These are phyloP conservation scores for Penicillium concentricum DNA, from an alignment of 2,329 filamentous ascomycete species.

Conservation along the genomic window DNA sequence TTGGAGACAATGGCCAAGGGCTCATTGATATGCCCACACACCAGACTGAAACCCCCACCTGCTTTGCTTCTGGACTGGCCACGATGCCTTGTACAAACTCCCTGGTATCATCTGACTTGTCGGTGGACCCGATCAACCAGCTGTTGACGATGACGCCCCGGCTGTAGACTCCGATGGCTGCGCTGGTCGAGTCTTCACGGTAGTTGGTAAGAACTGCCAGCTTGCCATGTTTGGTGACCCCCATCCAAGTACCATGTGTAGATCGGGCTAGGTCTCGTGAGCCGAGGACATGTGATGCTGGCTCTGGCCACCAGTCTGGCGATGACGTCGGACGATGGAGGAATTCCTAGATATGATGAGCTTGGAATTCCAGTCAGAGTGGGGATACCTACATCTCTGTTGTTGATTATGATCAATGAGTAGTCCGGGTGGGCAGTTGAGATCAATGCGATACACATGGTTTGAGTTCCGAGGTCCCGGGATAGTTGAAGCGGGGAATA, in stretches of 20 bases:
- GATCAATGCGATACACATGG: conserved; percentile 75
- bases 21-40: conserved; percentile 57
- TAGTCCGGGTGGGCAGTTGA: conserved; percentile 75
- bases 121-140: conserved; percentile 52
- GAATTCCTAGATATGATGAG: conserved; percentile 54
- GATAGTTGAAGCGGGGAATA: neutral
- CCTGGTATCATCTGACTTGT: conserved; percentile 43
- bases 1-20: conserved; percentile 62
- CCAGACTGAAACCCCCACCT: conserved; percentile 62
- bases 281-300: conserved; percentile 56
- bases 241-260: conserved; percentile 64
- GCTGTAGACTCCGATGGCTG: conserved; percentile 49
- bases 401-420: conserved; percentile 72
- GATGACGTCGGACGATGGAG: conserved; percentile 59
- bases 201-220: conserved; percentile 65
- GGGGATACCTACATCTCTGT: conserved; percentile 61
- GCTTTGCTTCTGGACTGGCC: conserved; percentile 53
- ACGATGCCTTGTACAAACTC: conserved; percentile 57
- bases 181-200: conserved; percentile 53
- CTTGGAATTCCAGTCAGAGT: neutral
- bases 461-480: conserved; percentile 36
- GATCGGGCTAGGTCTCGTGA: conserved; percentile 61
- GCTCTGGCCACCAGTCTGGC: conserved; percentile 60
- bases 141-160: conserved; percentile 60
- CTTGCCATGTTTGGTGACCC: conserved; percentile 60